Evolutionary conservation across 2,329 filamentous ascomycete genomes (phyloP).

Genomic region (Cordyceps sp.): DNA sequence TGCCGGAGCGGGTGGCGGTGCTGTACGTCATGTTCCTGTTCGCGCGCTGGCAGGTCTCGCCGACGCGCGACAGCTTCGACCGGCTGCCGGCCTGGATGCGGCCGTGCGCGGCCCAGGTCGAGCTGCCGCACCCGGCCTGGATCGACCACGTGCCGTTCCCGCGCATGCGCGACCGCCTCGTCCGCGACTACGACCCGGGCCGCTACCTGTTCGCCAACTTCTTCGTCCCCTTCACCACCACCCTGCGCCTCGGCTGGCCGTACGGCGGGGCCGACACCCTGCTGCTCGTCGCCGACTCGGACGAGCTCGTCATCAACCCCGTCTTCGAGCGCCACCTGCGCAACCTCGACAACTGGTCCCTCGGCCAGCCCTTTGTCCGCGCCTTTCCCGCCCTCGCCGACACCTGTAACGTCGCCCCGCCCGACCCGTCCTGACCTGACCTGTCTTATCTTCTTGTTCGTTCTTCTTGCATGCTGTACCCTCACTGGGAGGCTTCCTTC

Average conservation of each 20-base stretch:
- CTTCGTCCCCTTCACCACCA: slow-evolving; percentile 67
- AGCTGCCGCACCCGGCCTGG: slow-evolving; percentile 63
- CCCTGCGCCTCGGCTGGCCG: slow-evolving; percentile 67
- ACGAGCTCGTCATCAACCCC: slow-evolving; percentile 66
- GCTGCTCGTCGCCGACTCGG: slow-evolving; percentile 35
- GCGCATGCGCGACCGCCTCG: slow-evolving; percentile 51
- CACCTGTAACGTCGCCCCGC: slow-evolving; percentile 8
- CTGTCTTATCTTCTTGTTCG: no score
- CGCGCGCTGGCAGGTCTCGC: no score
- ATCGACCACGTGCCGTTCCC: slow-evolving; percentile 72
- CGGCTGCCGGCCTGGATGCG: no score
- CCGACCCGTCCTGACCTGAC: no score
- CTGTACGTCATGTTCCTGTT: no score
- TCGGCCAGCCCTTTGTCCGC: slow-evolving; percentile 52
- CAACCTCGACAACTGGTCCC: slow-evolving; percentile 63
- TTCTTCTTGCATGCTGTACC: no score
- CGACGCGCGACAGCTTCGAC: no score
- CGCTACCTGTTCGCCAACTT: slow-evolving; percentile 61
- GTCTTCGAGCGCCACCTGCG: slow-evolving; percentile 71
- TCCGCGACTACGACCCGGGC: slow-evolving; percentile 26
- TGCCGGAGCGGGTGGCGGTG: no score
- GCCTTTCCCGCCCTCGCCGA: slow-evolving; percentile 36
- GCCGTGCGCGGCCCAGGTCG: no score
- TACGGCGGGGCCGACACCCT: slow-evolving; percentile 60
- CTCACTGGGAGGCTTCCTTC: no score